Conservation (phyloP, 164 flowering plant genomes). For the Berberis thunbergii region DNA sequence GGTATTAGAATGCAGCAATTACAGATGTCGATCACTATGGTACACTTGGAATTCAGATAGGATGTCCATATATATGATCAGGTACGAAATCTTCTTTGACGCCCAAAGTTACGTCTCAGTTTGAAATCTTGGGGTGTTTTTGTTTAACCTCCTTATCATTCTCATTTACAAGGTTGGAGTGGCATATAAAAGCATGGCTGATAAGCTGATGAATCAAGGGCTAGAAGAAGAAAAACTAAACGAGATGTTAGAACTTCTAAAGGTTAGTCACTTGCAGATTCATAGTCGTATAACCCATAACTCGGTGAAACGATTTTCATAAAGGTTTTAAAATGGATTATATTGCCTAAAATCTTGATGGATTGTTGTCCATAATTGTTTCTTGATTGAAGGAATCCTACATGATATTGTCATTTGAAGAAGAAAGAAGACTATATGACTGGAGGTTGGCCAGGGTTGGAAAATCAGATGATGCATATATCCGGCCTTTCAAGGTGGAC, state of each 20-base stretch:
- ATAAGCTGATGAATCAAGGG: constrained; percentile 41
- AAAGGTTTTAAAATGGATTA: neutral
- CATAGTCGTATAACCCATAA: neutral
- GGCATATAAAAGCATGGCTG: constrained; percentile 50
- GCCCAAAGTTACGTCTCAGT: neutral
- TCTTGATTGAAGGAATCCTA: constrained; percentile 44
- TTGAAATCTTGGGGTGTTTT: neutral
- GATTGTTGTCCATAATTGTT: neutral
- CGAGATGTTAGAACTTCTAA: constrained; percentile 45
- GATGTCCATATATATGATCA: constrained; percentile 57
- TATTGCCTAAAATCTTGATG: neutral
- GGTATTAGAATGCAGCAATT: constrained; percentile 71
- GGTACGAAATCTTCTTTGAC: constrained; percentile 22
- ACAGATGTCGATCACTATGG: constrained; percentile 75
- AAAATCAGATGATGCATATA: constrained; percentile 39
- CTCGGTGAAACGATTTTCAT: neutral
- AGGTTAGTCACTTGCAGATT: constrained; percentile 25
- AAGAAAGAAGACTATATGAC: constrained; percentile 81
- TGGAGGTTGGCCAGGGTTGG: constrained; percentile 80
- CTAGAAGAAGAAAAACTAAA: constrained; percentile 47
- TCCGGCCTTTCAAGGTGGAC: constrained; percentile 80
- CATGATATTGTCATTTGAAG: constrained; percentile 47
- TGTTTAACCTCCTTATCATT: neutral
- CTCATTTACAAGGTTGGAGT: constrained; percentile 31
- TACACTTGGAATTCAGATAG: constrained; percentile 49